phyloP scores from a whole-genome alignment of 441 rosid species.

The Pelargonium australe region DNA sequence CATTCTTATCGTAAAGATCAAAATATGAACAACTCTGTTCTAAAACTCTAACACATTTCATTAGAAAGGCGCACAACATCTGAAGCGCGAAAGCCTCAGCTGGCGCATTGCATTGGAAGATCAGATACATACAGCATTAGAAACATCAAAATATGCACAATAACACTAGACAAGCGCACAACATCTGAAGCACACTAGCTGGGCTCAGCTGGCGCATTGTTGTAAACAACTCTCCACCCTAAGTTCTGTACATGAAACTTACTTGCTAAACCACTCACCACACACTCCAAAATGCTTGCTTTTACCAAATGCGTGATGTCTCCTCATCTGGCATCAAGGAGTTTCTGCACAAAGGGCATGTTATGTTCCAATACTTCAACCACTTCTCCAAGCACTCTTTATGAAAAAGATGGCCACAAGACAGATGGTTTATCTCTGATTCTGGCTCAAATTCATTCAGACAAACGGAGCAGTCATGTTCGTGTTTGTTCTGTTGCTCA shows the following conservation, averaged over 20 bases:
- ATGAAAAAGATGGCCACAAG: conserved; percentile 84
- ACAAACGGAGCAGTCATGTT: conserved; percentile 76
- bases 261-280: neutral
- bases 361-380: conserved; percentile 71
- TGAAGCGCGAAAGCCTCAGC: neutral
- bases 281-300: conserved; percentile 36
- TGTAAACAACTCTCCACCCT: conserved; percentile 17
- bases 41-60: neutral
- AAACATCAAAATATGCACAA: too few relatives aligned
- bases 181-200: too few relatives aligned
- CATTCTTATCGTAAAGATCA: too few relatives aligned
- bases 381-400: conserved; percentile 83
- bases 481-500: neutral
- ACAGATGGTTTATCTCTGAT: conserved; percentile 64
- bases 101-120: neutral
- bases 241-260: conserved; percentile 32
- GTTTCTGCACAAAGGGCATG: conserved; percentile 86
- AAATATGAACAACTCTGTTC: neutral
- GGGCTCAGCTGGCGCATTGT: too few relatives aligned
- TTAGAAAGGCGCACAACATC: neutral
- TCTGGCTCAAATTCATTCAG: conserved; percentile 54
- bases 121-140: too few relatives aligned
- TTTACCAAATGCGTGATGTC: too few relatives aligned
- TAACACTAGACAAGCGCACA: too few relatives aligned
- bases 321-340: conserved; percentile 45